These are phyloP conservation scores for Alternaria sp. DNA, from an alignment of 2,329 filamentous ascomycete species.

Conservation along the genomic window DNA sequence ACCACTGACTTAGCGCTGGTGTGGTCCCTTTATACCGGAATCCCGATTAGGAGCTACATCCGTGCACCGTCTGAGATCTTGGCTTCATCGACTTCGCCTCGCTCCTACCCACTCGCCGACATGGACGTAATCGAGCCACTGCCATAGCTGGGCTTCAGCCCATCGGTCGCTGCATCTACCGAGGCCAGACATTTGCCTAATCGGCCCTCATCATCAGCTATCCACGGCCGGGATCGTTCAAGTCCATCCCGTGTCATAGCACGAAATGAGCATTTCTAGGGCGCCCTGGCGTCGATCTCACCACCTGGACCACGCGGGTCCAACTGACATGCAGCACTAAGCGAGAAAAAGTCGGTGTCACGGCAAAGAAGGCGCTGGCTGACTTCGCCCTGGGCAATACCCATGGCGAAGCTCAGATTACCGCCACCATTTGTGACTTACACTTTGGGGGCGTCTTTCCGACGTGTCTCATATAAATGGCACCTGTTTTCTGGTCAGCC, in stretches of 20 bases:
- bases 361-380: background rate
- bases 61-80: conserved; percentile 8
- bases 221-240: background rate
- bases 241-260: background rate
- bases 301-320: background rate
- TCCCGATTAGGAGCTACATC: conserved; percentile 1
- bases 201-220: background rate
- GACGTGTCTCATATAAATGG: conserved; percentile 24
- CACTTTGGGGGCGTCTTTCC: background rate
- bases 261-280: background rate
- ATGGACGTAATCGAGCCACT: conserved; percentile 13
- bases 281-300: background rate
- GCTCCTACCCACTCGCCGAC: conserved; percentile 18
- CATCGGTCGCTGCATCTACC: conserved; percentile 6
- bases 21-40: background rate
- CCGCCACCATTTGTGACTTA: conserved; percentile 1
- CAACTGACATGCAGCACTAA: background rate
- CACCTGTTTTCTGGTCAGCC: conserved; percentile 7
- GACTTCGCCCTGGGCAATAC: background rate
- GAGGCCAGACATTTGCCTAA: conserved; percentile 2
- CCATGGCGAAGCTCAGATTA: background rate
- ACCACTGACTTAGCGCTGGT: background rate
- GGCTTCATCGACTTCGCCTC: conserved; percentile 12
- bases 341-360: conserved; percentile 8
- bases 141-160: conserved; percentile 12